Evolutionary conservation across 805 yeast genomes (phyloP).

Genomic region (Saccharomycopsis sp.): DNA sequence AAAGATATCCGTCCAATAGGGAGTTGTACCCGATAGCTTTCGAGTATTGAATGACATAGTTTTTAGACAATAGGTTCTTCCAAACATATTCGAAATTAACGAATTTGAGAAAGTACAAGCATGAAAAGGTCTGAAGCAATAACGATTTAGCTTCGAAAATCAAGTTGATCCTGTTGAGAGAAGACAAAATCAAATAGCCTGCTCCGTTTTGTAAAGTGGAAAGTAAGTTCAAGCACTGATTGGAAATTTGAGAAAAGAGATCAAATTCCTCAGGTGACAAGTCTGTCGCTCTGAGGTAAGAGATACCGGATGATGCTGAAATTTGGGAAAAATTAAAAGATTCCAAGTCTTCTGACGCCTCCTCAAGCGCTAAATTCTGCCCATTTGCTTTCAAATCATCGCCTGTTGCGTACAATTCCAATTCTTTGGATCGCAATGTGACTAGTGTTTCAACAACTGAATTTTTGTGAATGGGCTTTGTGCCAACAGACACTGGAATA

Average conservation of each 20-base stretch:
- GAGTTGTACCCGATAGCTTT: background rate
- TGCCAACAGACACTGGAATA: background rate
- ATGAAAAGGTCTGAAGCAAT: slow-evolving; percentile 52
- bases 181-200: slow-evolving; percentile 44
- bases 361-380: no score
- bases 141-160: slow-evolving; percentile 47
- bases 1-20: background rate
- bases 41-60: slow-evolving; percentile 36
- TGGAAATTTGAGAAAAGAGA: slow-evolving; percentile 7
- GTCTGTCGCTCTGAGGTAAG: slow-evolving; percentile 3
- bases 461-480: slow-evolving; percentile 1
- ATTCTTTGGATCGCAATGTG: slow-evolving; percentile 11
- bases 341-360: no score
- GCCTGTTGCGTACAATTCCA: no score
- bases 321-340: no score
- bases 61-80: slow-evolving; percentile 33
- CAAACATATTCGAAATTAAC: slow-evolving; percentile 37
- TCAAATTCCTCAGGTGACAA: slow-evolving; percentile 1
- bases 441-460: slow-evolving; percentile 19
- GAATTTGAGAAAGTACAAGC: slow-evolving; percentile 41
- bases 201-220: slow-evolving; percentile 45
- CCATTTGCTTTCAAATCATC: no score
- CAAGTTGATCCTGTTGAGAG: slow-evolving; percentile 37
- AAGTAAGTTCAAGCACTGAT: slow-evolving; percentile 23
- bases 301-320: background rate